phyloP scores from a whole-genome alignment of 805 yeast genomes.

The Saccharomycopsis sp. region DNA sequence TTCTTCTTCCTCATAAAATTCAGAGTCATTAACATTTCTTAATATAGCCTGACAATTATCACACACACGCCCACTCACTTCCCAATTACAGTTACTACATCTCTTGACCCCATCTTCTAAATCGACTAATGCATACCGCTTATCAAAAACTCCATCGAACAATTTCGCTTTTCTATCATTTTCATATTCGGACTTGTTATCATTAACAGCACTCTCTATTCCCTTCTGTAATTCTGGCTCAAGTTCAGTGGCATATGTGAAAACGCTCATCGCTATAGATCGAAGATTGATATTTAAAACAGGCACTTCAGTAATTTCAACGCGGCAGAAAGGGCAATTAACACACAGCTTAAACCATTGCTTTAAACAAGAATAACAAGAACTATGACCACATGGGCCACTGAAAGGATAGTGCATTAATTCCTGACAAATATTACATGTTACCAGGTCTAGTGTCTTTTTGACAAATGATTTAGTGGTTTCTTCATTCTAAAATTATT shows the following conservation, averaged over 20 bases:
- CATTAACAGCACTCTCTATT: background rate
- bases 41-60: conserved; percentile 42
- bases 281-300: conserved; percentile 1
- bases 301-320: background rate
- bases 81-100: conserved; percentile 57
- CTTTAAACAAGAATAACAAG: conserved; percentile 10
- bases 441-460: background rate
- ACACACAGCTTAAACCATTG: conserved; percentile 4
- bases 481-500: conserved; percentile 29
- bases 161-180: background rate
- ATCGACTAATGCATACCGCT: conserved; percentile 30
- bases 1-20: background rate
- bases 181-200: background rate
- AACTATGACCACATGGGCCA: conserved; percentile 8
- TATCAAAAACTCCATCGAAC: conserved; percentile 2
- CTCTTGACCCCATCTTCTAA: conserved; percentile 50
- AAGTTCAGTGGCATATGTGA: background rate
- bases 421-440: conserved; percentile 4
- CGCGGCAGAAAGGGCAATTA: conserved; percentile 8
- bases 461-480: background rate
- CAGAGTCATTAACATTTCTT: background rate
- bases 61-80: conserved; percentile 46
- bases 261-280: background rate
- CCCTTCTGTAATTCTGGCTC: background rate
- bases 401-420: conserved; percentile 8